Evolutionary conservation across 805 yeast genomes (phyloP).

Genomic region (Cyberlindnera sargentensis): DNA sequence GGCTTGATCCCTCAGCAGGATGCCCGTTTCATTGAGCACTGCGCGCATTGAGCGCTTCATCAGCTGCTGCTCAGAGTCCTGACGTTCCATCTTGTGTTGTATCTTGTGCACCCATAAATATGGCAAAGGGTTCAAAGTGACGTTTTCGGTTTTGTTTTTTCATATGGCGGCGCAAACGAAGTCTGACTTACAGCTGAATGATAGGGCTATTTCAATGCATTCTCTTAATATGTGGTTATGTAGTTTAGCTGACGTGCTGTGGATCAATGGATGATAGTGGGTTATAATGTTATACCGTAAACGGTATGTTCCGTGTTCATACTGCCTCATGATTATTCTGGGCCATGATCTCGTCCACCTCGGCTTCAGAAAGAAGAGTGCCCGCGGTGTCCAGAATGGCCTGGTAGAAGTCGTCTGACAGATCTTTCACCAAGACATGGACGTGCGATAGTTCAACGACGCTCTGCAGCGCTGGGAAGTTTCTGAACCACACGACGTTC

Average conservation of each 20-base stretch:
- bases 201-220: too few species aligned
- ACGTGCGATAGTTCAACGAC: conserved; percentile 60
- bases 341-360: neutral
- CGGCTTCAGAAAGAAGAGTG: conserved; percentile 2
- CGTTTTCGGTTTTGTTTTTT: too few species aligned
- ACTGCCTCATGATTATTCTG: too few species aligned
- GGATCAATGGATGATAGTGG: too few species aligned
- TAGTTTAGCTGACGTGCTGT: too few species aligned
- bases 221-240: too few species aligned
- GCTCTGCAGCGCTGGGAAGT: conserved; percentile 65
- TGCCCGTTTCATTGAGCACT: conserved; percentile 28
- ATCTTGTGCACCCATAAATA: too few species aligned
- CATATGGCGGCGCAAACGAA: too few species aligned
- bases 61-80: neutral
- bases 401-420: neutral
- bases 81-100: neutral
- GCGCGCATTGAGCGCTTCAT: conserved; percentile 17
- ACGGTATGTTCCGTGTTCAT: too few species aligned
- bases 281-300: too few species aligned
- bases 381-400: conserved; percentile 11
- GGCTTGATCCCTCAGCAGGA: conserved; percentile 26
- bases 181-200: too few species aligned
- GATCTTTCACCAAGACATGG: conserved; percentile 47
- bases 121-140: too few species aligned
- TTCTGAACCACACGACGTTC: conserved; percentile 52